Evolutionary conservation across 2,329 filamentous ascomycete genomes (phyloP).

Genomic region (Coniochaeta sp.): DNA sequence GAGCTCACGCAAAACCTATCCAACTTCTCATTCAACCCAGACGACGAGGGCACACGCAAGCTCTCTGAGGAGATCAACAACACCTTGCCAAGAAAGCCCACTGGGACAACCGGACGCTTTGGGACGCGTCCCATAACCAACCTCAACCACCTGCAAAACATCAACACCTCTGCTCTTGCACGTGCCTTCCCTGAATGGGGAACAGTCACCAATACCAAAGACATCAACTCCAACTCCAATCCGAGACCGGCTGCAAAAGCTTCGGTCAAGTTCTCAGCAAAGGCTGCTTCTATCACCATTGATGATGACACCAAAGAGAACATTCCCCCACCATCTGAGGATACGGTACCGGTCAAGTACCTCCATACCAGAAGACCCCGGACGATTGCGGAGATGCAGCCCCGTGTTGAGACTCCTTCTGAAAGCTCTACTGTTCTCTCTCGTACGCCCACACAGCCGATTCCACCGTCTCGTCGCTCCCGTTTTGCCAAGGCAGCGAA

Average conservation of each 20-base stretch:
- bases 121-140: constrained; percentile 11
- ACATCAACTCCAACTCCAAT: constrained; percentile 9
- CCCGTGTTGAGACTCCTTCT: constrained; percentile 44
- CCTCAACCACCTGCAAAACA: constrained; percentile 1
- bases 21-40: constrained; percentile 43
- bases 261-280: constrained; percentile 5
- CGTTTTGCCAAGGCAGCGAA: constrained; percentile 12
- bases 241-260: constrained; percentile 6
- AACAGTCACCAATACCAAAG: constrained; percentile 8
- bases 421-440: constrained; percentile 38
- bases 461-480: constrained; percentile 12
- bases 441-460: constrained; percentile 24
- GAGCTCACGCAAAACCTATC: constrained; percentile 45
- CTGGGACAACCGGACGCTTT: constrained; percentile 17
- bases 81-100: constrained; percentile 11
- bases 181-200: constrained; percentile 46
- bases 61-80: constrained; percentile 37
- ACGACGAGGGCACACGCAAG: constrained; percentile 45
- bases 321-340: constrained; percentile 27
- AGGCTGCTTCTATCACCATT: constrained; percentile 26
- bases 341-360: constrained; percentile 26
- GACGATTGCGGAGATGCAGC: constrained; percentile 43
- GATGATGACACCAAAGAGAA: constrained; percentile 36
- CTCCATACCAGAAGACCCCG: constrained; percentile 17
- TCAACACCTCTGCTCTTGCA: constrained; percentile 28